Evolutionary conservation across 1,284 basidiomycete genomes (phyloP).

Genomic region (Abortiporus biennis): DNA sequence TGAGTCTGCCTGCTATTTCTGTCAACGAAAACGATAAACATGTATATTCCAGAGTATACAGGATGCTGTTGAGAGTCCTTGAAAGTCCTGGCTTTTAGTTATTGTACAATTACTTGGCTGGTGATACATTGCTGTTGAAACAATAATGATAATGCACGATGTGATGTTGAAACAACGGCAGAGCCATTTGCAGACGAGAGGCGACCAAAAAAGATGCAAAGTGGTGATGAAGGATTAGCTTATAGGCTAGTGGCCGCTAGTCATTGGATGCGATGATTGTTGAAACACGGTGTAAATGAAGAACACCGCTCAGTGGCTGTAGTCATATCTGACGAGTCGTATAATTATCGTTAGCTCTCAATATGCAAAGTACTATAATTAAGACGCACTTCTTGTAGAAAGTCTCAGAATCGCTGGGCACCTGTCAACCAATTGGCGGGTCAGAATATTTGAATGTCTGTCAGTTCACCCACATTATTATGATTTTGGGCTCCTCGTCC

Average conservation of each 20-base stretch:
- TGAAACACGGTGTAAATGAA: constrained; percentile 4
- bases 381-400: constrained; percentile 81
- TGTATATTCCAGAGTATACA: too few species aligned
- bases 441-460: neutral
- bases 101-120: too few species aligned
- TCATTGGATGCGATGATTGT: too few species aligned
- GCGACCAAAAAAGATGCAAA: too few species aligned
- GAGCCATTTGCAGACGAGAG: too few species aligned
- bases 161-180: too few species aligned
- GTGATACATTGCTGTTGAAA: constrained; percentile 10
- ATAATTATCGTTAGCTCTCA: constrained; percentile 5
- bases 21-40: too few species aligned
- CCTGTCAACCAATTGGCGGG: constrained; percentile 14
- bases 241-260: too few species aligned
- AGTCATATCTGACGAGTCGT: constrained; percentile 65
- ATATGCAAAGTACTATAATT: neutral
- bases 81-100: too few species aligned
- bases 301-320: constrained; percentile 36
- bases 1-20: too few species aligned
- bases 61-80: too few species aligned
- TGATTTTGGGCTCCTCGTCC: constrained; percentile 69
- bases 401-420: constrained; percentile 75
- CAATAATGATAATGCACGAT: constrained; percentile 6
- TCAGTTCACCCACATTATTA: constrained; percentile 16
- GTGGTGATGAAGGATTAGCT: too few species aligned